Evolutionary conservation across 495 filamentous ascomycete genomes (phyloP).

Genomic region (Penicillium verhagenii): DNA sequence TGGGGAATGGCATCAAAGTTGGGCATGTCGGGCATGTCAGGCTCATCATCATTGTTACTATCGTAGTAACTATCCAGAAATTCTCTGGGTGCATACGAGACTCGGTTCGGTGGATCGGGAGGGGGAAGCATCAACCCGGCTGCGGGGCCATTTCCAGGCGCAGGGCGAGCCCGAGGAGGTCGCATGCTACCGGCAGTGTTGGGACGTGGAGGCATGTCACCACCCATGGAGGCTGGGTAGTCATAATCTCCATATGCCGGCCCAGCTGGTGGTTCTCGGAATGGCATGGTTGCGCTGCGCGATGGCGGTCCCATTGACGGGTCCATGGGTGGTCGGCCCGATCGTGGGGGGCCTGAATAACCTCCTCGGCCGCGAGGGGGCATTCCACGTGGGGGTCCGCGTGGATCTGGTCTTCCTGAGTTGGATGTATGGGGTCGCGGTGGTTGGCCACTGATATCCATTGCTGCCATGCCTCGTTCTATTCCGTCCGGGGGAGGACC

Average conservation of each 20-base stretch:
- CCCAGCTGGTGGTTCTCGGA: conserved; percentile 19
- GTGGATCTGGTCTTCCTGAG: conserved; percentile 29
- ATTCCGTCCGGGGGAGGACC: conserved; percentile 34
- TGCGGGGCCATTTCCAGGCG: conserved; percentile 5
- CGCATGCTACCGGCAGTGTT: conserved; percentile 28
- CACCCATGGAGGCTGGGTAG: conserved; percentile 13
- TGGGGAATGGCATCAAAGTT: conserved; percentile 68
- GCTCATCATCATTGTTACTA: conserved; percentile 33
- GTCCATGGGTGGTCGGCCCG: conserved; percentile 3
- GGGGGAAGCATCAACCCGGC: conserved; percentile 18
- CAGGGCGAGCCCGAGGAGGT: conserved; percentile 7
- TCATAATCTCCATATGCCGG: conserved; percentile 35
- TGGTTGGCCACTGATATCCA: conserved; percentile 53
- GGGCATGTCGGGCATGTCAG: conserved; percentile 72
- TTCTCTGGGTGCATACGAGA: conserved; percentile 32
- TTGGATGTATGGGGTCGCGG: conserved; percentile 42
- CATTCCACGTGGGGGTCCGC: conserved; percentile 27
- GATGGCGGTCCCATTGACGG: conserved; percentile 24
- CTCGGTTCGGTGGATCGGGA: conserved; percentile 21
- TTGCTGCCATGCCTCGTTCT: conserved; percentile 53
- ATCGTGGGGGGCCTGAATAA: conserved; percentile 9
- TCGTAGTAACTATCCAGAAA: conserved; percentile 45
- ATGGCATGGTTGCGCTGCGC: conserved; percentile 44
- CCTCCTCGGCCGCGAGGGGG: conserved; percentile 26
- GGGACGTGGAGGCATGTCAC: conserved; percentile 23